Evolutionary conservation across 306 rosid genomes (phyloP).

Genomic region (Glycine soja): DNA sequence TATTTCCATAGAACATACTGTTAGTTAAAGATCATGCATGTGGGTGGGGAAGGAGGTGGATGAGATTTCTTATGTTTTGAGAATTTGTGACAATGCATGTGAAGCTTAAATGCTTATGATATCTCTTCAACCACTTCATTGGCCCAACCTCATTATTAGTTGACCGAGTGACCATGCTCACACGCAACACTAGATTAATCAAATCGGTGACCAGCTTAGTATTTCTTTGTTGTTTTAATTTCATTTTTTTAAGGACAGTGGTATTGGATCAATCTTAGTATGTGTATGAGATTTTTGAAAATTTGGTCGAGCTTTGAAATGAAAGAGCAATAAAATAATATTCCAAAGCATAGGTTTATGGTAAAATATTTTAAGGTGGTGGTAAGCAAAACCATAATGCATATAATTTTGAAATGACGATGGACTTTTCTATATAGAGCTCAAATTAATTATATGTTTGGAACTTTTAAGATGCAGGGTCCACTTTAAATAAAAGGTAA

Average conservation of each 20-base stretch:
- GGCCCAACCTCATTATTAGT: constrained; percentile 50
- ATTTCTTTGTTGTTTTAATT: background rate
- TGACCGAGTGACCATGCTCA: constrained; percentile 17
- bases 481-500: background rate
- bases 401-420: constrained; percentile 24
- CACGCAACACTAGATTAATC: constrained; percentile 4
- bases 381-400: background rate
- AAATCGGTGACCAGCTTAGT: background rate
- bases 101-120: constrained; percentile 48
- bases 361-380: background rate
- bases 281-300: background rate
- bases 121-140: constrained; percentile 49
- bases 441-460: background rate
- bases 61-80: constrained; percentile 37
- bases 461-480: background rate
- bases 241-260: background rate
- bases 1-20: background rate
- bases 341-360: background rate
- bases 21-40: constrained; percentile 37
- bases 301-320: background rate
- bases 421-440: background rate
- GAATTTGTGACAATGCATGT: constrained; percentile 52
- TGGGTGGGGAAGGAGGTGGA: constrained; percentile 32
- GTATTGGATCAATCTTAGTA: constrained; percentile 30
- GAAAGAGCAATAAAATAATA: background rate